Evolutionary conservation across 192 early-diverging fungal genomes (phyloP).

Genomic region (Helicostylum pulchrum): DNA sequence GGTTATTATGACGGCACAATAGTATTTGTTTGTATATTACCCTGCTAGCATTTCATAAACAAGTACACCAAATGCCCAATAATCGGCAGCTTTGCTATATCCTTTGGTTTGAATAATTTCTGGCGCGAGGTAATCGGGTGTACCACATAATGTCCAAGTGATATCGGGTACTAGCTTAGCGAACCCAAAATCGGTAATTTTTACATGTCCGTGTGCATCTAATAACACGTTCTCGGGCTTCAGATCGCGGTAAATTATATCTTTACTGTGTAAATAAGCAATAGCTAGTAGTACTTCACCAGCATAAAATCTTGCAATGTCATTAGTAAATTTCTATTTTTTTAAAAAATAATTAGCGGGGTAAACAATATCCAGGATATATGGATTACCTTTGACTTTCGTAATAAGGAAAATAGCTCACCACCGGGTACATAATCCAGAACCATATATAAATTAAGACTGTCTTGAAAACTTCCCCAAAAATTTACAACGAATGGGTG

Average conservation of each 20-base stretch:
- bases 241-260: slow-evolving; percentile 86
- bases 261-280: slow-evolving; percentile 73
- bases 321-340: slow-evolving; percentile 62
- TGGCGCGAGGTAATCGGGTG: slow-evolving; percentile 86
- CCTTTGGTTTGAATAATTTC: slow-evolving; percentile 85
- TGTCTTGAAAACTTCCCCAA: slow-evolving; percentile 86
- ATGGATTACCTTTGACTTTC: slow-evolving; percentile 52
- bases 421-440: slow-evolving; percentile 86
- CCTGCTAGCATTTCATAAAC: slow-evolving; percentile 90
- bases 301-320: slow-evolving; percentile 81
- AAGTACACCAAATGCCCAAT: slow-evolving; percentile 87
- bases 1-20: background rate
- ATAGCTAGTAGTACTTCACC: slow-evolving; percentile 79
- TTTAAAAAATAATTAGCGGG: too few species aligned
- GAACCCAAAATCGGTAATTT: slow-evolving; percentile 91
- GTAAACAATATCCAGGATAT: background rate
- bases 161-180: slow-evolving; percentile 70
- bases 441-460: slow-evolving; percentile 77
- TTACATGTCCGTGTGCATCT: slow-evolving; percentile 76
- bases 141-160: slow-evolving; percentile 91
- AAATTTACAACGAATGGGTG: slow-evolving; percentile 88
- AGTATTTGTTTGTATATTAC: slow-evolving; percentile 13
- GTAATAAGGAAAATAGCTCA: slow-evolving; percentile 82
- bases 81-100: slow-evolving; percentile 85
- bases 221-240: slow-evolving; percentile 79